These are phyloP conservation scores for Mycena metata DNA, from an alignment of 768 basidiomycete species.

Conservation along the genomic window DNA sequence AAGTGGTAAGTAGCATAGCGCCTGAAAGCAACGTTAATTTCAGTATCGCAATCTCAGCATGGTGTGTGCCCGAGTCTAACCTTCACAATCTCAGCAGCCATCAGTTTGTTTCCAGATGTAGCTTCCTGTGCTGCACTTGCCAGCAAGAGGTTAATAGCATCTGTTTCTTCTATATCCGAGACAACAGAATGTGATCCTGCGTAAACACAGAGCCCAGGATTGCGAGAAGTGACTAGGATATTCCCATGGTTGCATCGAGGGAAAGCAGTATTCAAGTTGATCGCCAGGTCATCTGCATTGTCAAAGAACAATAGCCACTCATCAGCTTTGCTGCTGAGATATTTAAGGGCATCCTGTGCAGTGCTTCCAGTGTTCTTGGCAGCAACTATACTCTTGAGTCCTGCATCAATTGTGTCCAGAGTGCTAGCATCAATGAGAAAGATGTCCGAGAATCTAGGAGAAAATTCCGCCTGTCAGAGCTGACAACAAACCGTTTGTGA, in stretches of 20 bases:
- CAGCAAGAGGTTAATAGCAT: conserved; percentile 23
- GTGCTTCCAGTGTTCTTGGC: conserved; percentile 10
- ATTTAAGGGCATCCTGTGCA: conserved; percentile 7
- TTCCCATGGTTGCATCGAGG: conserved; percentile 26
- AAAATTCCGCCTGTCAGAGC: too few relatives aligned
- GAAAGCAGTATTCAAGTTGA: conserved; percentile 14
- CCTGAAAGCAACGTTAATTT: conserved; percentile 6
- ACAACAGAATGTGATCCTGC: conserved; percentile 3
- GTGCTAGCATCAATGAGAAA: conserved; percentile 24
- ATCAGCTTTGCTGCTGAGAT: neutral
- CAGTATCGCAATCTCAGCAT: neutral
- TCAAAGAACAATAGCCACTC: too few relatives aligned
- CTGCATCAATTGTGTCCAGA: conserved; percentile 14
- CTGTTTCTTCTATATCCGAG: conserved; percentile 3
- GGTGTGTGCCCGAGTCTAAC: too few relatives aligned
- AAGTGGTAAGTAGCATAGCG: conserved; percentile 6
- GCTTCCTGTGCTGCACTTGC: neutral
- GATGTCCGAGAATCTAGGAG: conserved; percentile 17
- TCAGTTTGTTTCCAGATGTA: neutral
- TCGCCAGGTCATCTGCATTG: conserved; percentile 26
- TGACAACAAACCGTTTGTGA: neutral
- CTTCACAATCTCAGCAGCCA: conserved; percentile 22
- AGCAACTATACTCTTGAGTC: too few relatives aligned
- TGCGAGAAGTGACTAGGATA: conserved; percentile 32
- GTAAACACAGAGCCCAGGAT: conserved; percentile 12